Conservation (phyloP, 805 yeast genomes). For the Wickerhamomyces hampshirensis region DNA sequence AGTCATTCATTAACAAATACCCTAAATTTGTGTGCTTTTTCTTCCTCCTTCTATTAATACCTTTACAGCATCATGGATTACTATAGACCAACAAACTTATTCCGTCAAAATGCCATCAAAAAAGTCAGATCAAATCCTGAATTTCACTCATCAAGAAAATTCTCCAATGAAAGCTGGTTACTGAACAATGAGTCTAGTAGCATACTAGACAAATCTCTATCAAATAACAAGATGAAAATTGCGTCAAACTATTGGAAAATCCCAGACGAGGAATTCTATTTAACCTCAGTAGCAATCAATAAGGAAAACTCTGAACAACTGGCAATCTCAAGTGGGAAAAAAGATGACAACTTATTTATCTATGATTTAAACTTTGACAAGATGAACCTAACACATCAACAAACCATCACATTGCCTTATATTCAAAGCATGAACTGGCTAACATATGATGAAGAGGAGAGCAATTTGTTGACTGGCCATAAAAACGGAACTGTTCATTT, state of each 20-base stretch:
- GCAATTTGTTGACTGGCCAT: constrained; percentile 65
- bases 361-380: constrained; percentile 39
- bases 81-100: constrained; percentile 22
- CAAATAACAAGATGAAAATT: constrained; percentile 32
- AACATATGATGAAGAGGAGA: constrained; percentile 31
- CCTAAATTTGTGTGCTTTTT: no score
- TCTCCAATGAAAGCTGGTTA: constrained; percentile 20
- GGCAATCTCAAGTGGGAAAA: constrained; percentile 49
- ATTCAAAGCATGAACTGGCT: constrained; percentile 53
- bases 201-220: constrained; percentile 38
- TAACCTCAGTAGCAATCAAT: constrained; percentile 39
- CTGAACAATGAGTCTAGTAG: constrained; percentile 23
- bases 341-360: constrained; percentile 43
- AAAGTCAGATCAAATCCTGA: constrained; percentile 15
- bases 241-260: constrained; percentile 26
- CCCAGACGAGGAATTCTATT: constrained; percentile 32
- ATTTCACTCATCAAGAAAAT: constrained; percentile 5
- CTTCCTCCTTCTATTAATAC: no score
- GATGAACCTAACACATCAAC: constrained; percentile 47
- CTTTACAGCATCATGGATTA: no score
- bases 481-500: constrained; percentile 70
- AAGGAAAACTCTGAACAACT: constrained; percentile 28
- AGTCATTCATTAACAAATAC: no score
- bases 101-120: constrained; percentile 26
- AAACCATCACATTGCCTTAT: constrained; percentile 54